Evolutionary conservation across 352 stramenopile species (phyloP).

Genomic region (Phytophthora cajani): DNA sequence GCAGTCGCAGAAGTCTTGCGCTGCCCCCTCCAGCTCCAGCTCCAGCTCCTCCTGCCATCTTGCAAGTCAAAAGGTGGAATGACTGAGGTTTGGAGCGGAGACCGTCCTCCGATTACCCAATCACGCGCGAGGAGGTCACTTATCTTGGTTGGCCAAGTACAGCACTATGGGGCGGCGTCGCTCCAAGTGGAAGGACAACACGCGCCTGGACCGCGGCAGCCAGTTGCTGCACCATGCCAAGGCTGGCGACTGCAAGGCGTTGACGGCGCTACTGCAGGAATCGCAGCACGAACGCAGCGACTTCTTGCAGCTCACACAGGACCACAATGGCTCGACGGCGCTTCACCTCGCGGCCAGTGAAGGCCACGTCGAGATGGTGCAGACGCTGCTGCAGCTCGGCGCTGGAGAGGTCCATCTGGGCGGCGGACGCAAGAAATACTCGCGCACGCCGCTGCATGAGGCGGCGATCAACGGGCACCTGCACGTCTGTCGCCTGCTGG

Average conservation of each 20-base stretch:
- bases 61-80: conserved; percentile 7
- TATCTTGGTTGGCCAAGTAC: conserved; percentile 14
- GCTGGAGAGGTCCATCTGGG: conserved; percentile 68
- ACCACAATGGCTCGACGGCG: conserved; percentile 71
- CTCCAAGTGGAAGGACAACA: conserved; percentile 75
- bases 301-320: conserved; percentile 68
- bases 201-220: conserved; percentile 36
- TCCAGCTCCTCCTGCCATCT: conserved; percentile 8
- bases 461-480: conserved; percentile 71
- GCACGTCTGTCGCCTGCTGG: conserved; percentile 53
- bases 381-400: conserved; percentile 48
- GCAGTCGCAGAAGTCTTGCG: conserved; percentile 10
- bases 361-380: conserved; percentile 57
- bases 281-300: conserved; percentile 31
- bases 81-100: conserved; percentile 3
- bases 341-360: conserved; percentile 72
- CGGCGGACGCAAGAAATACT: conserved; percentile 70
- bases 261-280: conserved; percentile 43
- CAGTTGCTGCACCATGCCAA: conserved; percentile 64
- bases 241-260: conserved; percentile 39
- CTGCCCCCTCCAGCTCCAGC: not conserved
- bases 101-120: conserved; percentile 24
- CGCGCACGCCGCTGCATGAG: conserved; percentile 77
- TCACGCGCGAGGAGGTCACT: conserved; percentile 27
- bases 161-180: conserved; percentile 62